A percentile compares a stretch with the other conserved stretches of the same genome.
Conservation (phyloP, 306 rosid genomes). For the Rosa lucieae region DNA sequence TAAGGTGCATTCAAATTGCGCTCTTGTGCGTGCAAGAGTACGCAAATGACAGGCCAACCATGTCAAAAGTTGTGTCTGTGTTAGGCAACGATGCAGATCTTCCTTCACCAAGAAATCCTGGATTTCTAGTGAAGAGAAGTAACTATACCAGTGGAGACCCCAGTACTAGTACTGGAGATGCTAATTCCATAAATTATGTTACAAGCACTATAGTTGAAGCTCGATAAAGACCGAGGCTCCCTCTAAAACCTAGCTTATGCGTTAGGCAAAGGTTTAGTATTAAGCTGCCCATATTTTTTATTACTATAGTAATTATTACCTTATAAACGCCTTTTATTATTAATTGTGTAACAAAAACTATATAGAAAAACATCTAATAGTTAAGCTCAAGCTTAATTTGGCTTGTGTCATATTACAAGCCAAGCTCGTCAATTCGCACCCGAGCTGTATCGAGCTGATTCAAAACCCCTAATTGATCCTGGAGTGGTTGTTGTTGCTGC, state of each 20-base stretch:
- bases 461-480: too few species aligned
- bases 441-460: too few species aligned
- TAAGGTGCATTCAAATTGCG: conserved; percentile 64
- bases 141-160: conserved; percentile 9
- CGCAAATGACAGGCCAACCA: conserved; percentile 60
- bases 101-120: conserved; percentile 65
- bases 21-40: conserved; percentile 63
- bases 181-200: conserved; percentile 40
- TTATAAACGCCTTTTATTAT: neutral
- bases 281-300: neutral
- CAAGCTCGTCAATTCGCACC: too few species aligned
- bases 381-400: too few species aligned
- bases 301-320: neutral
- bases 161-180: conserved; percentile 19
- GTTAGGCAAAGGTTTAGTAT: neutral
- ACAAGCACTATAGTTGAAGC: conserved; percentile 26
- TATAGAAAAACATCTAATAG: too few species aligned
- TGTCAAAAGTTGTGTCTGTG: conserved; percentile 59
- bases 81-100: conserved; percentile 48
- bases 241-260: neutral
- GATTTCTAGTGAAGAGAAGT: conserved; percentile 47
- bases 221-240: conserved; percentile 6
- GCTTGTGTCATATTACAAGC: too few species aligned
- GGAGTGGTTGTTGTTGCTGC: too few species aligned
- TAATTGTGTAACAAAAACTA: too few species aligned